Evolutionary conservation across 768 basidiomycete genomes (phyloP), one percentile per base, ranked within the genome.

Genomic region (Mycena galopus): DNA sequence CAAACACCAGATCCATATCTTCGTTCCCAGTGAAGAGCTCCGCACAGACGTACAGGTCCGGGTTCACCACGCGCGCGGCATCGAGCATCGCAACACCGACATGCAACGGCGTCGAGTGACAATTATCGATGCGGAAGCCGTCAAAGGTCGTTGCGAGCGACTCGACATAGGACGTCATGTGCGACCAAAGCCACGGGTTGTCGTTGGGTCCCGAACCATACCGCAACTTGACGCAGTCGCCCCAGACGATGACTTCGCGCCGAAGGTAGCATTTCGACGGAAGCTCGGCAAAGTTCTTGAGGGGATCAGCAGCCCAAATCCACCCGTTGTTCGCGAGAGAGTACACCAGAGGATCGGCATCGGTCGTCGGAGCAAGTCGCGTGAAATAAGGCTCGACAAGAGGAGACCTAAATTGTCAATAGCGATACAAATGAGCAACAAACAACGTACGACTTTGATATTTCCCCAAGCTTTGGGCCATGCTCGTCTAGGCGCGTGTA

Each of bases 51-150:
- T 99, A 99, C n/a, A 99, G 86, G 77, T 99, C 88, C 1, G 96
- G 97, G 75, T 96, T 96, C 62, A 91, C 90, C 25, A 91, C 91
- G 35, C 98, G 90, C 8, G 97, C 97, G 21, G 92, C 91, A 79
- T 99, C 98, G 39, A 99, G 91, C 86, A 99, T 92, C 55, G 87
- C 86, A n/a, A 93, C 92, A n/a, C 98, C 98, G n/a, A 99, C 96
- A 75, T 95, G 91, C 37, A 99, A 83, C 17, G 98, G 98, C 0
- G 98, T 99, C 4, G 97, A 99, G 82, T 99, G 97, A 73, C 96
- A 98, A 79, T 99, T 99, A 83, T 99, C 98, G 77, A 99, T 93
- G 32, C 98, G 91, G 88, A 99, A 99, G 12, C 98, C 98, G 71
- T 98, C 94, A 79, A 98, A 99, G 10, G 89, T 88, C 44, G 83